Evolutionary conservation across 1,139 yeast species (phyloP).

Genomic region (Yamadazyma conglobata): DNA sequence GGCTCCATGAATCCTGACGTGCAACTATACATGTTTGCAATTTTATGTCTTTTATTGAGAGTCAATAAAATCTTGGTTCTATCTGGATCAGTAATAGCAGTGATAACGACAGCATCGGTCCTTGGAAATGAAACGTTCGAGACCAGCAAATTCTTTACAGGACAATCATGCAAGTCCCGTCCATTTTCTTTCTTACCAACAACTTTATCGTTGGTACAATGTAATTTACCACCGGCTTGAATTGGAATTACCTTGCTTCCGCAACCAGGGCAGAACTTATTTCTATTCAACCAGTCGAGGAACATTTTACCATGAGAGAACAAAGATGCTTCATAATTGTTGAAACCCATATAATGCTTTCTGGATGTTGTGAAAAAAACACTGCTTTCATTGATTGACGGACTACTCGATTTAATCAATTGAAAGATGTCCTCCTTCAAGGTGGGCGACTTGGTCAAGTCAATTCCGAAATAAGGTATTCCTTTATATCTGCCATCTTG

Average conservation of each 20-base stretch:
- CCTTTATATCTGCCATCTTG: conserved; percentile 57
- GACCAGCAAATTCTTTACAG: conserved; percentile 51
- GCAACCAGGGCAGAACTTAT: conserved; percentile 85
- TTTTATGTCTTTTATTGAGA: conserved; percentile 52
- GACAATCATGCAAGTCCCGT: conserved; percentile 39
- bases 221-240: conserved; percentile 79
- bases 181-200: conserved; percentile 12
- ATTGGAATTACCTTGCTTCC: conserved; percentile 67
- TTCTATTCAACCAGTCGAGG: conserved; percentile 78
- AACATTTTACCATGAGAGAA: conserved; percentile 83
- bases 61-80: conserved; percentile 69
- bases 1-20: conserved; percentile 97
- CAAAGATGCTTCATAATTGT: conserved; percentile 55
- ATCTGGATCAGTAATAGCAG: conserved; percentile 66
- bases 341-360: conserved; percentile 34
- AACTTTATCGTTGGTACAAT: conserved; percentile 45
- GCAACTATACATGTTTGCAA: conserved; percentile 66
- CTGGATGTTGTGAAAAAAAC: conserved; percentile 33
- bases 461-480: conserved; percentile 74
- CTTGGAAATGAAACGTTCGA: conserved; percentile 81
- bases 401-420: conserved; percentile 15
- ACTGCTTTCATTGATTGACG: conserved; percentile 8
- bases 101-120: conserved; percentile 83
- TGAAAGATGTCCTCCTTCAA: conserved; percentile 22
- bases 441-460: conserved; percentile 41